Evolutionary conservation across 2,329 filamentous ascomycete genomes (phyloP), one percentile per base, ranked within the genome.

Genomic region (Pseudogymnoascus sp.): DNA sequence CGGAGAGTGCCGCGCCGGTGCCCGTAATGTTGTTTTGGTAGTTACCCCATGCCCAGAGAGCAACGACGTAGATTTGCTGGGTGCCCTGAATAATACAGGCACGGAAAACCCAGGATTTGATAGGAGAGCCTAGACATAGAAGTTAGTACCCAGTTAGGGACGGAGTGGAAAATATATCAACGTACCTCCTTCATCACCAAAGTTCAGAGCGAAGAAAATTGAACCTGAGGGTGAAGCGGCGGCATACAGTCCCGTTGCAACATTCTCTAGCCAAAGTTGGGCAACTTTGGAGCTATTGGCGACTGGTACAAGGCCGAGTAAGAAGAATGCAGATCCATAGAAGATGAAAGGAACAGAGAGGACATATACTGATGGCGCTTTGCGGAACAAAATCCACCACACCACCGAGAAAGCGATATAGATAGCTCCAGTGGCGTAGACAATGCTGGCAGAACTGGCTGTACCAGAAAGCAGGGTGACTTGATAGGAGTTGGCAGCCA

Each of bases 121-220:
- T 80, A 5, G 84, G 83, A 2, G 81, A 79, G 21, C 57, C 47
- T 54, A 33, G n/a, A 33, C 29, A 1, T 0, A n/a, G 10, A 54
- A 54, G n/a, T 54, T 33, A 54, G 47, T 33, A 33, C 33, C 9
- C 1, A 21, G n/a, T 54, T 33, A 9, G 4, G 3, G 7, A 54
- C 11, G 26, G 29, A 54, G 17, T 33, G 8, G 15, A 1, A 33
- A 11, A 33, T 31, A 11, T 33, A 7, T 5, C 5, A 54, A 54
- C 47, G 9, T 54, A 50, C 84, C 84, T 41, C 81, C 82, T 74
- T 86, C 83, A 66, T 83, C 81, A 62, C 84, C 84, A 67, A 87
- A 87, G 71, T 88, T 88, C 58, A 87, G 78, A 1, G 84, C 80
- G 67, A 88, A 88, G 74, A 84, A 86, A 62, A 88, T 76, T 0